Conservation (phyloP, 345 rosid species). For the Moricandia moricandioides region DNA sequence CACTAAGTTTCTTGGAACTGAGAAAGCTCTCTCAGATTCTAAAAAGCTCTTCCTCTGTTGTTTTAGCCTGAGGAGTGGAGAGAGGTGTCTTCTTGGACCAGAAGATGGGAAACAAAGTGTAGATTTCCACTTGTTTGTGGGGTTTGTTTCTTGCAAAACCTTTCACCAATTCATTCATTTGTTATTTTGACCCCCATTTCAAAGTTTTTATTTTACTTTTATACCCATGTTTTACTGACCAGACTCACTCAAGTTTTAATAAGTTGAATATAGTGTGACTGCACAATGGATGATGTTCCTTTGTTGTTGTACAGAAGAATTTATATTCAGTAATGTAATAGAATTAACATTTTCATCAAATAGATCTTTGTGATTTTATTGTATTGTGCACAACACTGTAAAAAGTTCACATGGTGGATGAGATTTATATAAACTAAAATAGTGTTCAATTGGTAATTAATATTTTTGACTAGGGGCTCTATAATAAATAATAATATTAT, state of each 20-base stretch:
- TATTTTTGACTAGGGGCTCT: neutral
- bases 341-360: neutral
- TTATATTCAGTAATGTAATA: neutral
- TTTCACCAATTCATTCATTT: neutral
- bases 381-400: no score
- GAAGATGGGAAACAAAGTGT: slow-evolving; percentile 26
- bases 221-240: neutral
- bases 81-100: slow-evolving; percentile 10
- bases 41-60: slow-evolving; percentile 36
- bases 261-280: neutral
- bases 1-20: slow-evolving; percentile 42
- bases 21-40: slow-evolving; percentile 35
- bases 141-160: slow-evolving; percentile 21
- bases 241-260: neutral
- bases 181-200: neutral
- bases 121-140: slow-evolving; percentile 30
- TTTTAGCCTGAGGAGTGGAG: slow-evolving; percentile 32
- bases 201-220: neutral
- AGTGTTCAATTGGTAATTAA: neutral
- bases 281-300: neutral
- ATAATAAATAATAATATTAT: neutral
- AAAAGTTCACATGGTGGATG: neutral
- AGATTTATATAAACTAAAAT: neutral
- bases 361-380: neutral
- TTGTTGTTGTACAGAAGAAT: slow-evolving; percentile 5